Evolutionary conservation across 495 filamentous ascomycete genomes (phyloP).

Genomic region (Hypomontagnella submonticulosa): DNA sequence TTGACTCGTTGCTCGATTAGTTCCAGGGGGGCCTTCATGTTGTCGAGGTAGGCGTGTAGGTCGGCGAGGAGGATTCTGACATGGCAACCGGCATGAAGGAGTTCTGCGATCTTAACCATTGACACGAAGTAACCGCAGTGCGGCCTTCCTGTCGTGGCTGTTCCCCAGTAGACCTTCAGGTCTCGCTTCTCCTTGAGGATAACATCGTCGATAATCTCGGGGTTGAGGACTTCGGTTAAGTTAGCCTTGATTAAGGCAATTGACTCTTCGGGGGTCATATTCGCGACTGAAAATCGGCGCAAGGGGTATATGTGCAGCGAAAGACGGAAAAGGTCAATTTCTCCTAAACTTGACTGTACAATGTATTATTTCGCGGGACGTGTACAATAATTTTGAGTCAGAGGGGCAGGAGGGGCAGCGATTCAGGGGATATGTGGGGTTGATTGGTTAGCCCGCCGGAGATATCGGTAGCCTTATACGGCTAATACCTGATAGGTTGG

Average conservation of each 20-base stretch:
- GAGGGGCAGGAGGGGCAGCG: slow-evolving; percentile 41
- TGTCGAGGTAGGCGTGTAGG: slow-evolving; percentile 82
- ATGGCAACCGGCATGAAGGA: slow-evolving; percentile 84
- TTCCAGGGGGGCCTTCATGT: slow-evolving; percentile 86
- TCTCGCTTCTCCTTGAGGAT: slow-evolving; percentile 76
- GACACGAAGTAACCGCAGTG: slow-evolving; percentile 88
- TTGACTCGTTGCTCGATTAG: slow-evolving; percentile 81
- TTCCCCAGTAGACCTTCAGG: slow-evolving; percentile 88
- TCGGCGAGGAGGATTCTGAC: slow-evolving; percentile 86
- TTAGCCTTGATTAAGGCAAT: slow-evolving; percentile 82
- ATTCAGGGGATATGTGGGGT: slow-evolving; percentile 32
- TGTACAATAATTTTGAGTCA: slow-evolving; percentile 39
- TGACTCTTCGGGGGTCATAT: slow-evolving; percentile 49
- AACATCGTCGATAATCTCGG: slow-evolving; percentile 79
- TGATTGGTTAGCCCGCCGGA: slow-evolving; percentile 24
- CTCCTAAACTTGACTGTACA: background rate
- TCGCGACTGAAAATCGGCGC: slow-evolving; percentile 6
- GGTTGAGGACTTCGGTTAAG: slow-evolving; percentile 84
- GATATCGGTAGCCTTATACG: slow-evolving; percentile 31
- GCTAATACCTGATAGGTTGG: background rate
- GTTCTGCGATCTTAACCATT: slow-evolving; percentile 87
- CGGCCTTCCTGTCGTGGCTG: slow-evolving; percentile 82
- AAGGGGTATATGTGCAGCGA: slow-evolving; percentile 1
- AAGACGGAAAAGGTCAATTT: background rate
- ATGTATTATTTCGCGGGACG: slow-evolving; percentile 23